These are phyloP conservation scores for Cryptococcus floricola DNA, from an alignment of 1,284 basidiomycete species.

Conservation along the genomic window DNA sequence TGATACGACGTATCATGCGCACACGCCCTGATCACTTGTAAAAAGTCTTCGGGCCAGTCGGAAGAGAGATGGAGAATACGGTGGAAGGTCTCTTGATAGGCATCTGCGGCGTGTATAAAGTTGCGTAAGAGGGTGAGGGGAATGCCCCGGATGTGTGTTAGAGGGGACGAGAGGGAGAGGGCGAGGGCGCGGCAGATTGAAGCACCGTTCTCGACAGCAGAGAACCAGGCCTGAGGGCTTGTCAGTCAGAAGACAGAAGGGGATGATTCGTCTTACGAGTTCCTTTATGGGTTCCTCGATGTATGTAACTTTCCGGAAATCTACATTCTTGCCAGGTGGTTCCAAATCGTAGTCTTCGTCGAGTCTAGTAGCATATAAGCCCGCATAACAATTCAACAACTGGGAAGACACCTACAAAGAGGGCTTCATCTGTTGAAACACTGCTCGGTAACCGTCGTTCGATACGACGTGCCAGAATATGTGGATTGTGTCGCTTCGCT, in stretches of 20 bases:
- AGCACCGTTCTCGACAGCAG: conserved; percentile 71
- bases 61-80: conserved; percentile 75
- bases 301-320: neutral
- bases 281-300: neutral
- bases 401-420: conserved; percentile 57
- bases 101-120: conserved; percentile 60
- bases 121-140: conserved; percentile 60
- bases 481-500: conserved; percentile 50
- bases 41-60: conserved; percentile 77
- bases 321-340: neutral
- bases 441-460: conserved; percentile 58
- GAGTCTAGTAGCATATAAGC: conserved; percentile 48
- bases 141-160: conserved; percentile 69
- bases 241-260: neutral
- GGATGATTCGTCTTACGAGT: neutral
- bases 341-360: conserved; percentile 2
- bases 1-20: conserved; percentile 85
- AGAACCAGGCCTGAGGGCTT: conserved; percentile 41
- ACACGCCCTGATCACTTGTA: conserved; percentile 68
- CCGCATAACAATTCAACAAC: conserved; percentile 47
- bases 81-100: conserved; percentile 74
- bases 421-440: conserved; percentile 62
- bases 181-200: conserved; percentile 73
- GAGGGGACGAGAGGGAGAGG: conserved; percentile 69
- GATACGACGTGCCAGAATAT: conserved; percentile 72